Base-by-base conservation (phyloP, 2,329 filamentous ascomycete species). In the Pyrenochaeta sp. region DNA sequence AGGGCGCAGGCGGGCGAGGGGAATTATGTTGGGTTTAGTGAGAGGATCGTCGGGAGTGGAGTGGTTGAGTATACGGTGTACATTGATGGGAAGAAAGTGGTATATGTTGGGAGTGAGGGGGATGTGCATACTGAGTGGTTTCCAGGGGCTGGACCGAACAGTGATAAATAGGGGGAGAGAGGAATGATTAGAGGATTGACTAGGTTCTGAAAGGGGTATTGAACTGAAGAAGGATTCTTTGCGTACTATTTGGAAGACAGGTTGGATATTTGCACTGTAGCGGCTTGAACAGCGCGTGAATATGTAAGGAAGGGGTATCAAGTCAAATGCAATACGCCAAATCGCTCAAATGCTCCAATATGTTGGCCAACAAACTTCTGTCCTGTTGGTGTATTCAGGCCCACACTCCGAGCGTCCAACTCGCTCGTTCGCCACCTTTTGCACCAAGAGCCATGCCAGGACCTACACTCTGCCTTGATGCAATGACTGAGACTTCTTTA, bases 401-500 rank as follows among this genome's bases (percentile, higher is more conserved):
- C 70, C 70, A 73, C 6, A 73, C 61, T 1, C 70, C 70, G 19
- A 73, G 38, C 6, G 69, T 69, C 70, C 70, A 73, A 31, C 68
- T 72, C 7, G 62, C 65, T 22, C 69, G 53, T 7, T 73, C 69
- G 0, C 67, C 66, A 0, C 55, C 63, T 6, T 65, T 60, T n/a
- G n/a, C 13, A 55, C 49, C 1, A n/a, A n/a, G n/a, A n/a, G 52
- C 55, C 3, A 68, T 48, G 4, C 79, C 80, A 0, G 81, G 72
- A 0, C 82, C 84, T 74, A 88, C 77, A 60, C 85, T 88, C 66
- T 88, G 84, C 44, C 85, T 77, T 52, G 85, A 81, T 39, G 60
- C 78, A 2, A 75, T 72, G 28, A 78, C 60, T 47, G 85, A 82
- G 3, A 86, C 76, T 10, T 89, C 86, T 30, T 69, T 76, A 1